Evolutionary conservation across 2,329 filamentous ascomycete genomes (phyloP), one percentile per base, ranked within the genome.

Genomic region (Arthroderma uncinatum): DNA sequence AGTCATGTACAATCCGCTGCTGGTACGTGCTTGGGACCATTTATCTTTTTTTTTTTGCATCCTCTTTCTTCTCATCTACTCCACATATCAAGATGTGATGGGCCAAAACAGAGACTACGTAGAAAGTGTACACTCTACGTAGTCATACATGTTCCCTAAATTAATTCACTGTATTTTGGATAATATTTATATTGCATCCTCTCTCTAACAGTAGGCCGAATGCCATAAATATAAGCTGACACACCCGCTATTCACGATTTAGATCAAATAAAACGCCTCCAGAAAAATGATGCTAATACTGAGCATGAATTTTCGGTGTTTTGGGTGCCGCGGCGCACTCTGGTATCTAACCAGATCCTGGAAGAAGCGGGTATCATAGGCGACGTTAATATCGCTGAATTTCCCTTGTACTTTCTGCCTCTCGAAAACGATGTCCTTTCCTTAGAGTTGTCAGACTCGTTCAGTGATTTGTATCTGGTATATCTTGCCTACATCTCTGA

Each of bases 251-350:
- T 36, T 53, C n/a, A 62, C 55, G 56, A 47, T 66, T 54, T 68
- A 96, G 92, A 88, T 64, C 90, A 97, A 76, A 90, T 97, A 65
- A 92, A 91, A 71, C 85, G 88, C 60, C 78, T 97, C 58, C 89
- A 92, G 66, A 86, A 86, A 67, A 89, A 93, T 71, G 47, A 50
- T 2, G 91, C 87, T 68, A 86, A 89, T 66, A 88, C 85, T 50
- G 88, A 90, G 63, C 93, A 98, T 80, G 92, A 98, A 65, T 95
- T 97, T 69, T 92, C 91, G 61, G 86, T 98, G 64, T 92, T 96
- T 69, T 97, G 93, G 88, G 87, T 95, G 42, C 92, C 94, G 4
- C 84, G 93, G 58, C 86, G 93, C 60, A 97, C 93, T 2, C 78
- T 95, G 56, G 86, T 97, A 56, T 93, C 89, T 64, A 90, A 97